These are phyloP conservation scores for Candolleomyces eurysporus DNA, from an alignment of 768 basidiomycete genomes.

Conservation along the genomic window DNA sequence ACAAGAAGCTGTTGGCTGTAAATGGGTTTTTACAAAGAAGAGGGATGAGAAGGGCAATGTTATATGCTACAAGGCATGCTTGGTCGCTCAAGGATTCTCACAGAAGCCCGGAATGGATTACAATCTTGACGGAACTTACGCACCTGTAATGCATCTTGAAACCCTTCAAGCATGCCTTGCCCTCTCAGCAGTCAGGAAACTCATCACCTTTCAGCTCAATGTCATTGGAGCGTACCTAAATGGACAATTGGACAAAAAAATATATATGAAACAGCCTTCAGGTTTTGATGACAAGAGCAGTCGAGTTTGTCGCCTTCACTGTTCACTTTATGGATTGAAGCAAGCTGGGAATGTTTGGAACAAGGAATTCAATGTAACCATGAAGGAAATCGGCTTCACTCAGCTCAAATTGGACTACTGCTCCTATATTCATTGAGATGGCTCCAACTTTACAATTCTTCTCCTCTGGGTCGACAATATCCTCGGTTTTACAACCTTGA, in stretches of 20 bases:
- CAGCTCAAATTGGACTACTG: conserved; percentile 12
- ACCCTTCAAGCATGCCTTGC: conserved; percentile 19
- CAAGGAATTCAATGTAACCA: neutral
- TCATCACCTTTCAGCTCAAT: conserved; percentile 16
- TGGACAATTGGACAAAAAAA: conserved; percentile 22
- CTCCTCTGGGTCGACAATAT: conserved; percentile 16
- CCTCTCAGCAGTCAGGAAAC: conserved; percentile 12
- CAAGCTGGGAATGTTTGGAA: conserved; percentile 33
- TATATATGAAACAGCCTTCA: conserved; percentile 24
- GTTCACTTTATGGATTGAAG: conserved; percentile 34
- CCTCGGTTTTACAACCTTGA: conserved; percentile 12
- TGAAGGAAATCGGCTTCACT: conserved; percentile 6
- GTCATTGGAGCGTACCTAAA: conserved; percentile 24
- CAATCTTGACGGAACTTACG: conserved; percentile 27
- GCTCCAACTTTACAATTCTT: conserved; percentile 5
- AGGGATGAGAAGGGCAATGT: conserved; percentile 16
- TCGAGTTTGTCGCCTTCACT: conserved; percentile 12
- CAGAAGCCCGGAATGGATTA: conserved; percentile 34
- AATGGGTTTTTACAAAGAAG: conserved; percentile 22
- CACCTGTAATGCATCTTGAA: conserved; percentile 20
- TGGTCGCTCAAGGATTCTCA: conserved; percentile 24
- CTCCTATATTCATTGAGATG: conserved; percentile 11
- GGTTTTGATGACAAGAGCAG: conserved; percentile 16
- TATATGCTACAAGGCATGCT: conserved; percentile 17
- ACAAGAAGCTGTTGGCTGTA: conserved; percentile 17